Evolutionary conservation across 768 basidiomycete species (phyloP), one percentile per base, ranked within the genome.

Genomic region (Russula foetens): DNA sequence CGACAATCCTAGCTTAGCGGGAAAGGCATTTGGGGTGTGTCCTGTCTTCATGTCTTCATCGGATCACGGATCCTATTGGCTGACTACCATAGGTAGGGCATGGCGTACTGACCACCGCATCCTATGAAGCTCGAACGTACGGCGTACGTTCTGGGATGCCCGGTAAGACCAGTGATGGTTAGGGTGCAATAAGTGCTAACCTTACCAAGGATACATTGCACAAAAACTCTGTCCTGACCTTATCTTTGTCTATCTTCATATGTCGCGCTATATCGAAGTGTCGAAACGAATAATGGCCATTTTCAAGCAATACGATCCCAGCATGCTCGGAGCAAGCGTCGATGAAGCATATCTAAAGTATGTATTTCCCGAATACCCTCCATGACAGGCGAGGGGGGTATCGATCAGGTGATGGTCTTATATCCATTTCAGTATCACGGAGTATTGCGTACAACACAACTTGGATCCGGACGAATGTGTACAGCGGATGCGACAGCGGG

Each of bases 121-220:
- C 92, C 29, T 97, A 97, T 59, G 93, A 93, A 68, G 94, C 94
- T 7, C 80, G 94, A 47, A 92, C 88, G 70, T 92, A 79, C 66
- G 94, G 93, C 2, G 88, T 91, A 33, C 85, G 97, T 46, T 96
- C 93, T 5, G 96, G 92, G 29, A 98, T 98, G 97, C 84, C 96
- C n/a, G 82, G 90, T 89, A 67, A 63, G 77, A 68, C 24, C 21
- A 6, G 35, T 43, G 2, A 12, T 2, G 15, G 26, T 39, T 43
- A 44, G 57, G 11, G 21, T n/a, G 3, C 23, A 24, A 21, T 17
- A 26, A 21, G 24, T 31, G 33, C 44, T 62, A 41, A 62, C 31
- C 35, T 45, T 9, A 0, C 26, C 53, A 35, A 90, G 94, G 84
- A 53, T 96, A 94, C 71, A 85, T 98, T 46, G 96, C 96, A 17